phyloP scores from a whole-genome alignment of 164 flowering plant genomes.

The Liquidambar formosana region DNA sequence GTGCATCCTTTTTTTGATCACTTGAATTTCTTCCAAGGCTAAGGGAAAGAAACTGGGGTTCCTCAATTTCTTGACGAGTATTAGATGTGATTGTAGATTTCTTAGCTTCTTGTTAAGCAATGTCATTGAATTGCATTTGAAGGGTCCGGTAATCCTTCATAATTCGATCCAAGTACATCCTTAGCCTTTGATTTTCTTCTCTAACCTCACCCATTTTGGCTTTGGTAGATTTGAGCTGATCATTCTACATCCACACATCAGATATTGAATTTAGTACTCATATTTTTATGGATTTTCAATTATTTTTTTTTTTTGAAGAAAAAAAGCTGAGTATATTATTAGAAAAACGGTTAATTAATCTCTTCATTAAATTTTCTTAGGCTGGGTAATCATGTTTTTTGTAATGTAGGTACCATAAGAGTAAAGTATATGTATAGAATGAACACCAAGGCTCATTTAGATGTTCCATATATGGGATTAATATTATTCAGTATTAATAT shows the following conservation, averaged over 20 bases:
- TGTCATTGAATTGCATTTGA: constrained; percentile 40
- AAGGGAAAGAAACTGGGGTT: constrained; percentile 45
- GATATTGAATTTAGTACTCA: too few species aligned
- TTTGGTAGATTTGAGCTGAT: constrained; percentile 45
- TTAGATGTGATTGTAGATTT: constrained; percentile 7
- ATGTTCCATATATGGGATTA: too few species aligned
- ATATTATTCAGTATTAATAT: too few species aligned
- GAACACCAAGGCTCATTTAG: too few species aligned
- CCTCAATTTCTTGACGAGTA: constrained; percentile 19
- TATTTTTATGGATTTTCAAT: too few species aligned
- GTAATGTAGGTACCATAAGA: too few species aligned
- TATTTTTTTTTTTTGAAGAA: neutral
- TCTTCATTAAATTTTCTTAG: too few species aligned
- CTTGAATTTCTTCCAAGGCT: constrained; percentile 46
- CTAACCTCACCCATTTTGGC: constrained; percentile 61
- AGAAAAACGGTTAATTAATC: too few species aligned
- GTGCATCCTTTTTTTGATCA: constrained; percentile 18
- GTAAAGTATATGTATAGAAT: too few species aligned
- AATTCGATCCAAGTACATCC: constrained; percentile 33
- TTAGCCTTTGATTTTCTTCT: constrained; percentile 63
- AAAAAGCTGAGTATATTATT: too few species aligned
- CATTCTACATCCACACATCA: constrained; percentile 26
- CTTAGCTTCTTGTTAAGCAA: constrained; percentile 29
- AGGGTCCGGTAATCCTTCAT: constrained; percentile 49
- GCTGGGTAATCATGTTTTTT: too few species aligned